Percentiles rank a stretch among this genome's conserved stretches.
These are phyloP conservation scores for Cladophialophora immunda DNA, from an alignment of 2,329 filamentous ascomycete species.

Conservation along the genomic window DNA sequence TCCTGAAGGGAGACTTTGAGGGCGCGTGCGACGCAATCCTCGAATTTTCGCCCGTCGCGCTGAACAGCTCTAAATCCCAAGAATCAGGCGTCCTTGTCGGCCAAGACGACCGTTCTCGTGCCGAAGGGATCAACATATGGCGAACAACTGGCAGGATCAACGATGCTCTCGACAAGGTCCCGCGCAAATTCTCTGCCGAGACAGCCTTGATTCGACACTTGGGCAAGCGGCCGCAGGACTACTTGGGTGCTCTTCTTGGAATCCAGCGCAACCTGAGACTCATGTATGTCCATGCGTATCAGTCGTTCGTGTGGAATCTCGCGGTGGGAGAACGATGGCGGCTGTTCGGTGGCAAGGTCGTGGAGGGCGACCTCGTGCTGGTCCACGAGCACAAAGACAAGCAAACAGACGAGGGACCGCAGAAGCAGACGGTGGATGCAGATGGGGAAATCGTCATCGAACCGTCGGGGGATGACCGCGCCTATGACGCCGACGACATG, in stretches of 20 bases:
- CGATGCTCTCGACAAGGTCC: slow-evolving; percentile 73
- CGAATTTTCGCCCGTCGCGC: slow-evolving; percentile 71
- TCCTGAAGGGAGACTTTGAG: slow-evolving; percentile 82
- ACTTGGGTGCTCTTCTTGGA: slow-evolving; percentile 78
- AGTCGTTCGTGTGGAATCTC: slow-evolving; percentile 93
- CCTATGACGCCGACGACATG: slow-evolving; percentile 61
- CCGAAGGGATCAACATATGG: slow-evolving; percentile 80
- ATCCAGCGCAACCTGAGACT: slow-evolving; percentile 84
- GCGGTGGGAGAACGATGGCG: slow-evolving; percentile 83
- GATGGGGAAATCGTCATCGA: slow-evolving; percentile 73
- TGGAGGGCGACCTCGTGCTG: slow-evolving; percentile 86
- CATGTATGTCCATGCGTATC: slow-evolving; percentile 98
- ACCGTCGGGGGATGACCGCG: slow-evolving; percentile 65
- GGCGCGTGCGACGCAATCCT: slow-evolving; percentile 82
- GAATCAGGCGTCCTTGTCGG: slow-evolving; percentile 42
- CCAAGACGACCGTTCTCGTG: slow-evolving; percentile 78
- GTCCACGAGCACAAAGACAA: slow-evolving; percentile 65
- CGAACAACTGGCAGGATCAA: slow-evolving; percentile 65
- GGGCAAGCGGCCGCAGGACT: slow-evolving; percentile 68
- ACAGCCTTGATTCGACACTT: slow-evolving; percentile 80
- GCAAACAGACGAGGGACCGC: slow-evolving; percentile 42
- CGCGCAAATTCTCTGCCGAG: slow-evolving; percentile 84
- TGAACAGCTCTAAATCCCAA: slow-evolving; percentile 62
- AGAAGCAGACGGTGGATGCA: slow-evolving; percentile 58
- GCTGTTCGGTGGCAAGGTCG: slow-evolving; percentile 74